Evolutionary conservation across 2,329 filamentous ascomycete species (phyloP).

Genomic region (Pseudonectria foliicola): DNA sequence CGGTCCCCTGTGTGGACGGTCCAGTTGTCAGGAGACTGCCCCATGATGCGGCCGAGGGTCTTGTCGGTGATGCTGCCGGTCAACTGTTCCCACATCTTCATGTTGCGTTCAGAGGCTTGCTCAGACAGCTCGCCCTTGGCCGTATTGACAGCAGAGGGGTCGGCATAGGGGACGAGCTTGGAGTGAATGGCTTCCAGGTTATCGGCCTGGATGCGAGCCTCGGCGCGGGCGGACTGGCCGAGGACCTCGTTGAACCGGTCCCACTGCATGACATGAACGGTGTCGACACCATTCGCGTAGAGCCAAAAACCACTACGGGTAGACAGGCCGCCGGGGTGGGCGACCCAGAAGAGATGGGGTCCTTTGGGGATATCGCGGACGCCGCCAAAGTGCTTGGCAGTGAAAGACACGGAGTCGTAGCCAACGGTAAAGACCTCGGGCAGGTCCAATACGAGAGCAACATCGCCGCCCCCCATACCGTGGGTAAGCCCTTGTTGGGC

Average conservation of each 20-base stretch:
- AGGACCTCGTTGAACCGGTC: constrained; percentile 49
- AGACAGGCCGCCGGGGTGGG: constrained; percentile 40
- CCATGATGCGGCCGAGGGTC: constrained; percentile 42
- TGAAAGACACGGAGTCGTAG: constrained; percentile 45
- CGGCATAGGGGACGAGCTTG: constrained; percentile 39
- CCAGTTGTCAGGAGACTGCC: constrained; percentile 37
- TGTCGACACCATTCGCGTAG: constrained; percentile 27
- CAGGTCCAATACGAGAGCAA: constrained; percentile 45
- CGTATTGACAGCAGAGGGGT: constrained; percentile 23
- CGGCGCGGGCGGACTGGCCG: constrained; percentile 38
- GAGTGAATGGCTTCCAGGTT: constrained; percentile 32
- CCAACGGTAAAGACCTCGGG: constrained; percentile 45
- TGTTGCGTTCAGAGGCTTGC: constrained; percentile 15
- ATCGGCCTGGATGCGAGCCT: constrained; percentile 38
- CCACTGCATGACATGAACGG: constrained; percentile 46
- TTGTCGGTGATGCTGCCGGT: constrained; percentile 39
- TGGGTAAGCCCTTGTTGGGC: constrained; percentile 16
- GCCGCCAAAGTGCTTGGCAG: constrained; percentile 41
- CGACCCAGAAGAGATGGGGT: constrained; percentile 53
- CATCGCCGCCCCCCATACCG: constrained; percentile 36
- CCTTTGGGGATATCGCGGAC: constrained; percentile 49
- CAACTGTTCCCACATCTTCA: constrained; percentile 45
- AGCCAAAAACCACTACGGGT: constrained; percentile 54
- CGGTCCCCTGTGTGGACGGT: constrained; percentile 47
- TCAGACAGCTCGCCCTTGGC: constrained; percentile 11